These are phyloP conservation scores for Furcasterigmium sp. DNA, from an alignment of 2,329 filamentous ascomycete species.

Conservation along the genomic window DNA sequence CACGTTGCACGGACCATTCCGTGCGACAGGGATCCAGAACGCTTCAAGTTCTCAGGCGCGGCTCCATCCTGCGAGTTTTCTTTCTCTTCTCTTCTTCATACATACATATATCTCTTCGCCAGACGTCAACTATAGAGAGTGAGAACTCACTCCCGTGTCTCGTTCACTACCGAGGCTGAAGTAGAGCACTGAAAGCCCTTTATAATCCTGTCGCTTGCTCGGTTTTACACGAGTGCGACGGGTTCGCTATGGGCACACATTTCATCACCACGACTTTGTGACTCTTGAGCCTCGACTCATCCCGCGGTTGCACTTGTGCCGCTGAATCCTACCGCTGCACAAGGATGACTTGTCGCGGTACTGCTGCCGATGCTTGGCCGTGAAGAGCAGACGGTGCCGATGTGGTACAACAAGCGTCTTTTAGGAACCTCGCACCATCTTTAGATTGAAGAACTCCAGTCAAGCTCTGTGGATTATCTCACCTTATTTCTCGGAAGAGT, in stretches of 20 bases:
- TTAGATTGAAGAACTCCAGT: no score
- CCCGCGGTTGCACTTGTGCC: slow-evolving; percentile 1
- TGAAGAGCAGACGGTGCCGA: no score
- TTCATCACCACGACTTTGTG: neutral
- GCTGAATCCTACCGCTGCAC: no score
- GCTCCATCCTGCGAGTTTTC: slow-evolving; percentile 7
- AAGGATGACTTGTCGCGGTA: neutral
- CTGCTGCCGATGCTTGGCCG: no score
- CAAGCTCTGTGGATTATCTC: no score
- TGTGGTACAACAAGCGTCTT: no score
- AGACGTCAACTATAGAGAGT: slow-evolving; percentile 28
- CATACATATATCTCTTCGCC: slow-evolving; percentile 38
- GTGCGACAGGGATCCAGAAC: neutral
- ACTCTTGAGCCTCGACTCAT: slow-evolving; percentile 3
- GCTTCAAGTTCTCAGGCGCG: neutral
- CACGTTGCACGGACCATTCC: neutral
- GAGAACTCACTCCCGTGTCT: slow-evolving; percentile 29
- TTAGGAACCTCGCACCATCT: no score
- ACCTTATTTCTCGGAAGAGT: no score
- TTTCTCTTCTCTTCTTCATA: slow-evolving; percentile 37
- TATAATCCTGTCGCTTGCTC: slow-evolving; percentile 54
- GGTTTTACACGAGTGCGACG: slow-evolving; percentile 39
- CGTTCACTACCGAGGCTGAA: slow-evolving; percentile 43
- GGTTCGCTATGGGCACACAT: slow-evolving; percentile 63
- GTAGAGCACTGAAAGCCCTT: slow-evolving; percentile 49